These are phyloP conservation scores for Rhodotorula sp. DNA, from an alignment of 1,284 basidiomycete species.

Conservation along the genomic window DNA sequence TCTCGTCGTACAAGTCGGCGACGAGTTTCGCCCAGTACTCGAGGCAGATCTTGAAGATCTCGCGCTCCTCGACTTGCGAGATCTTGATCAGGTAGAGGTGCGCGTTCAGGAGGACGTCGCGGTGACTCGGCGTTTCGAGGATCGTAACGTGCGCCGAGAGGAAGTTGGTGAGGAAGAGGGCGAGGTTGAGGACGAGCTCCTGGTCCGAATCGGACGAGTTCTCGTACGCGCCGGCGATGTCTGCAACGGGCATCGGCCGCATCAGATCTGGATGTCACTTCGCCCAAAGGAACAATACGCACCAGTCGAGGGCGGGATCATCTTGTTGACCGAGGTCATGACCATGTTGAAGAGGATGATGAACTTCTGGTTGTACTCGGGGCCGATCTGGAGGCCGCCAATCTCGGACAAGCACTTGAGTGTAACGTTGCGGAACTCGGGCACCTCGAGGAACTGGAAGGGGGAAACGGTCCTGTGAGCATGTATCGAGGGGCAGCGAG, in stretches of 20 bases:
- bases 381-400: conserved; percentile 83
- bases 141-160: conserved; percentile 81
- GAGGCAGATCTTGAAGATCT: conserved; percentile 98
- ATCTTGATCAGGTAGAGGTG: conserved; percentile 99
- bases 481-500: fast-evolving
- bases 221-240: conserved; percentile 89
- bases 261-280: background rate
- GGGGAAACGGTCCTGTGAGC: background rate
- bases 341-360: conserved; percentile 94
- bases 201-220: conserved; percentile 90
- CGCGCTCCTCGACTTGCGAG: conserved; percentile 95
- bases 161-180: conserved; percentile 96
- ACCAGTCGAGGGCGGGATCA: conserved; percentile 93
- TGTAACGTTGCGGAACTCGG: conserved; percentile 96
- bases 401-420: conserved; percentile 98
- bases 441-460: conserved; percentile 85
- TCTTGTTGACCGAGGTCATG: conserved; percentile 93
- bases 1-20: conserved; percentile 95
- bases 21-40: conserved; percentile 99
- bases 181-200: conserved; percentile 94
- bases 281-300: conserved; percentile 24
- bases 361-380: conserved; percentile 98
- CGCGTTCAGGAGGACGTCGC: conserved; percentile 90
- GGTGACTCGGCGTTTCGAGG: conserved; percentile 86
- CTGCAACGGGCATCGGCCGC: conserved; percentile 42